Conservation (phyloP, 2,329 filamentous ascomycete species). For the Colletotrichum sp. region DNA sequence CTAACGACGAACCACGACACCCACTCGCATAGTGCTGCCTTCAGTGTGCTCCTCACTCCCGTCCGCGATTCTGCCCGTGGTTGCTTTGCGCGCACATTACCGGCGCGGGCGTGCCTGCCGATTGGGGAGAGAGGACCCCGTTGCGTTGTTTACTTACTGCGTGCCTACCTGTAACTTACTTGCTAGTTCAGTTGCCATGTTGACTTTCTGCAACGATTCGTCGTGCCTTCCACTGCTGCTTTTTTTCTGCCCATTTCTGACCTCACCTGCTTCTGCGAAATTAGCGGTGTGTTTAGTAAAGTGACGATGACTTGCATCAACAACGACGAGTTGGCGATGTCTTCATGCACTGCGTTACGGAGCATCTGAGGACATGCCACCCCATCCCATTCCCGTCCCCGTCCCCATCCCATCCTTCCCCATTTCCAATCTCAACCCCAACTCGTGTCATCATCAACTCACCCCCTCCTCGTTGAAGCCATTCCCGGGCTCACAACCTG, state of each 20-base stretch:
- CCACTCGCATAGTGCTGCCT: neutral
- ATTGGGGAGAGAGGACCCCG: neutral
- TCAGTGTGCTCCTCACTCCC: neutral
- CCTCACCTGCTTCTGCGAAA: neutral
- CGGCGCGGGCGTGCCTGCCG: neutral
- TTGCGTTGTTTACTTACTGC: neutral
- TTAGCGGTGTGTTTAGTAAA: slow-evolving; percentile 4
- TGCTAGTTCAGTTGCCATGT: neutral
- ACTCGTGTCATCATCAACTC: neutral
- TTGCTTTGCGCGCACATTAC: neutral
- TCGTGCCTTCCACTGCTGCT: neutral
- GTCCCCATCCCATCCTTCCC: neutral
- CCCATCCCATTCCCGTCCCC: neutral
- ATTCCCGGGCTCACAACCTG: neutral
- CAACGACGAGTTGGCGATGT: neutral
- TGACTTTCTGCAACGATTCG: neutral
- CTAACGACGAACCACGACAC: slow-evolving; percentile 17
- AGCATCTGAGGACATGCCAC: neutral
- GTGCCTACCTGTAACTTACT: neutral
- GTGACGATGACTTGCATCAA: slow-evolving; percentile 18
- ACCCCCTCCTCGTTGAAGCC: neutral
- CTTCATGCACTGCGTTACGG: neutral
- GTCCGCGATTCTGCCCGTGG: neutral
- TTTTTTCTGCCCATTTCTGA: neutral
- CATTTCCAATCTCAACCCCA: neutral